phyloP scores from a whole-genome alignment of 2,329 filamentous ascomycete genomes.

The Remersonia thermophila region DNA sequence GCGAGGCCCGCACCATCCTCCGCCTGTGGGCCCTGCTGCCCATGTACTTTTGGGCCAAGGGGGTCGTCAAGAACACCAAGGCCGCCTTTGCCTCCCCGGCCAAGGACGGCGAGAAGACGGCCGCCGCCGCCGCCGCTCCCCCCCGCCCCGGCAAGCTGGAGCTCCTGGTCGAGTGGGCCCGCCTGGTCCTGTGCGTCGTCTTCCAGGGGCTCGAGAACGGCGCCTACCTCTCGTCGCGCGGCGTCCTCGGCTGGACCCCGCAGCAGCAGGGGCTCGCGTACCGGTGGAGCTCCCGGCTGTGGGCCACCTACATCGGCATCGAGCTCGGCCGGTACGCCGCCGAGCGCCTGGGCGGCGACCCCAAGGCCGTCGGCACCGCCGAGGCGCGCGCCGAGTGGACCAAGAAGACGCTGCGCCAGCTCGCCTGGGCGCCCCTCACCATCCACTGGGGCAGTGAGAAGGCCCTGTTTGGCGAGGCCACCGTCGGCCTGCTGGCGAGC shows the following conservation, averaged over 20 bases:
- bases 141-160: slow-evolving; percentile 20
- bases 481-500: slow-evolving; percentile 30
- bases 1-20: slow-evolving; percentile 59
- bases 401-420: slow-evolving; percentile 11
- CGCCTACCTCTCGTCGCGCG: slow-evolving; percentile 63
- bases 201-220: slow-evolving; percentile 79
- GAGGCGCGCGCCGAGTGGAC: slow-evolving; percentile 34
- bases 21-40: slow-evolving; percentile 68
- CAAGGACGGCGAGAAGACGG: slow-evolving; percentile 16
- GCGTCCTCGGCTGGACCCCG: slow-evolving; percentile 48
- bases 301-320: slow-evolving; percentile 64
- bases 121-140: slow-evolving; percentile 26
- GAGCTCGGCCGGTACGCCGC: slow-evolving; percentile 57
- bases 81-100: slow-evolving; percentile 16
- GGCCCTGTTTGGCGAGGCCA: slow-evolving; percentile 36
- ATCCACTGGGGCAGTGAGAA: slow-evolving; percentile 63
- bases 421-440: slow-evolving; percentile 18
- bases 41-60: slow-evolving; percentile 55
- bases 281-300: slow-evolving; percentile 65
- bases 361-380: slow-evolving; percentile 21
- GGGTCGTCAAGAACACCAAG: slow-evolving; percentile 28
- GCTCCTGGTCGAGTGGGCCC: slow-evolving; percentile 46
- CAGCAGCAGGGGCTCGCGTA: slow-evolving; percentile 49
- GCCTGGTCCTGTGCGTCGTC: slow-evolving; percentile 52
- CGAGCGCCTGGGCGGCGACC: slow-evolving; percentile 27